Evolutionary conservation across 2,329 filamentous ascomycete genomes (phyloP), one percentile per base, ranked within the genome.

Genomic region (Fusarium tricinctum): DNA sequence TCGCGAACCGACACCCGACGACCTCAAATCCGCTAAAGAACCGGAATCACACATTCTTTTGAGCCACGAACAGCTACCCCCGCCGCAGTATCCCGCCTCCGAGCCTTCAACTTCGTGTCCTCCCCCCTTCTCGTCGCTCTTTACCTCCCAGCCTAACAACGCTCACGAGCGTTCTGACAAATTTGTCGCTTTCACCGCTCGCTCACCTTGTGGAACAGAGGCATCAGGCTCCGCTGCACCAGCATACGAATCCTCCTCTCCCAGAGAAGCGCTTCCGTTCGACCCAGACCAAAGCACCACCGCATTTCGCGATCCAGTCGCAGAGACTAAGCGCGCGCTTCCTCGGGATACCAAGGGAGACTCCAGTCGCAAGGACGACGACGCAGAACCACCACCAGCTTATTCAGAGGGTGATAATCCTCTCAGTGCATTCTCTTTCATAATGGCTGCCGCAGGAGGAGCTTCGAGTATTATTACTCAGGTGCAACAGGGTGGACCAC

Each of bases 391-490:
- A 61, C 96, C 96, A 64, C 96, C 96, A 60, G 95, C 96, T 58
- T 99, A 99, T 80, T 94, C 92, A 72, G 95, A 98, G 88, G 94
- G 95, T 75, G 91, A 90, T 65, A 97, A 93, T 83, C 96, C 96
- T 67, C 89, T 99, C 79, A 88, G 92, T 64, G 93, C 93, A 59
- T 99, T 99, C 78, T 91, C 92, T 74, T 99, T 97, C 88, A 89
- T 97, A 79, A 99, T 99, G 96, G 94, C 96, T 82, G 92, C 94
- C 79, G 94, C 95, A 82, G 95, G 95, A 86, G 95, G 94, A 83
- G 92, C 94, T 74, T 91, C 94, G 84, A 98, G 96, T 88, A 97
- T 99, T 78, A 97, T 99, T 83, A 99, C 96, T 81, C 96, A 99
- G 84, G 96, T 99, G 74, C 94, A 97, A 79, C 96, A 99, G 82